Evolutionary conservation across 2,329 filamentous ascomycete species (phyloP).

Genomic region (Verticillium alfalfae): DNA sequence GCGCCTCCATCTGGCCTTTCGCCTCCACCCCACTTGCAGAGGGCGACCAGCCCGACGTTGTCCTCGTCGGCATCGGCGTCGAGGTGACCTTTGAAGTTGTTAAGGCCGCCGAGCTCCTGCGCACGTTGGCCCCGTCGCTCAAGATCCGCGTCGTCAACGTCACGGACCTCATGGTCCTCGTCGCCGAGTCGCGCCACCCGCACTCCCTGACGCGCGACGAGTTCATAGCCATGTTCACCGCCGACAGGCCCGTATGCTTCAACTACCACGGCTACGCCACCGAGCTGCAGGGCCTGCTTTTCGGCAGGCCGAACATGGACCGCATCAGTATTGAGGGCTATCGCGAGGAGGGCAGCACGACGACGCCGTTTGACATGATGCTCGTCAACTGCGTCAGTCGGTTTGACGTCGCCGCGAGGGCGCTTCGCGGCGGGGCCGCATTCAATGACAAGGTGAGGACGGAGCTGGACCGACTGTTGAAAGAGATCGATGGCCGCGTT

Average conservation of each 20-base stretch:
- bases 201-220: constrained; percentile 47
- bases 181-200: constrained; percentile 48
- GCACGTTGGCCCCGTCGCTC: constrained; percentile 41
- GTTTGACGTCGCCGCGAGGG: constrained; percentile 52
- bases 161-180: constrained; percentile 60
- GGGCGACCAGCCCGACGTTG: constrained; percentile 54
- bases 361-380: constrained; percentile 68
- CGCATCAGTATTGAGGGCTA: constrained; percentile 54
- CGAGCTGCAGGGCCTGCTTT: constrained; percentile 57
- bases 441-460: constrained; percentile 40
- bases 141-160: constrained; percentile 60
- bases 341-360: constrained; percentile 60
- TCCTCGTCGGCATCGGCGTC: constrained; percentile 59
- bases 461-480: constrained; percentile 36
- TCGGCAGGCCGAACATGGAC: constrained; percentile 45
- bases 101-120: constrained; percentile 51
- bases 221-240: constrained; percentile 53
- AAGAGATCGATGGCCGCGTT: constrained; percentile 42
- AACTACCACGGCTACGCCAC: constrained; percentile 63
- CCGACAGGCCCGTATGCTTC: constrained; percentile 51
- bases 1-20: constrained; percentile 57
- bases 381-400: constrained; percentile 54
- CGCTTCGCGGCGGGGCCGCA: constrained; percentile 40
- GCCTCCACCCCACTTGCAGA: constrained; percentile 39
- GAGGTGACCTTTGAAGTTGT: constrained; percentile 63